Evolutionary conservation across 768 basidiomycete genomes (phyloP).

Genomic region (Boletus fagicola): DNA sequence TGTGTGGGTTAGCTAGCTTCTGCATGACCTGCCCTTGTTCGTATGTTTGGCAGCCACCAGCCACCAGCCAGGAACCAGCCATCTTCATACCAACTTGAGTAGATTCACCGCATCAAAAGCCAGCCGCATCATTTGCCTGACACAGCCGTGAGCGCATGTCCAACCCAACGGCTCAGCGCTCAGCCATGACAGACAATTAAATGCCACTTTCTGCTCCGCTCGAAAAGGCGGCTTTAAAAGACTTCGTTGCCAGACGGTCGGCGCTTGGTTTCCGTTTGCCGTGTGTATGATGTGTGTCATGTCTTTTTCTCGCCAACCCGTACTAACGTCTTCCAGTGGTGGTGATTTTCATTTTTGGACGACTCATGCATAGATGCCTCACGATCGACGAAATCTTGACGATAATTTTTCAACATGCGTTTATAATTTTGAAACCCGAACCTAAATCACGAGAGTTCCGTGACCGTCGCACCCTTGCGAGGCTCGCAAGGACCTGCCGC

Average conservation of each 20-base stretch:
- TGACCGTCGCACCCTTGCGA: slow-evolving; percentile 32
- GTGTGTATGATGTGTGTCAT: slow-evolving; percentile 29
- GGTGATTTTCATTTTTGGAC: slow-evolving; percentile 12
- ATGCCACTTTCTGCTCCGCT: slow-evolving; percentile 21
- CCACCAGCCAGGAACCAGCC: slow-evolving; percentile 23
- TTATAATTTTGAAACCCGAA: slow-evolving; percentile 27
- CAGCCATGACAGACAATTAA: slow-evolving; percentile 2
- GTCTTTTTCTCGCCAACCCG: not conserved
- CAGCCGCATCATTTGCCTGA: slow-evolving; percentile 18
- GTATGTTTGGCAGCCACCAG: slow-evolving; percentile 4
- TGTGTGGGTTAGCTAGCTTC: slow-evolving; percentile 3
- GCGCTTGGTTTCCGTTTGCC: slow-evolving; percentile 14
- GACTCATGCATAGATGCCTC: slow-evolving; percentile 35
- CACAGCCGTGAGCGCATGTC: slow-evolving; percentile 15
- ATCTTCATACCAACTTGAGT: not conserved
- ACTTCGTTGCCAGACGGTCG: not conserved
- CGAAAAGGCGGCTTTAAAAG: slow-evolving; percentile 17
- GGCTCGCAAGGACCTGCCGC: slow-evolving; percentile 32
- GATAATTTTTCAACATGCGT: slow-evolving; percentile 32
- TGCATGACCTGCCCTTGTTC: not conserved
- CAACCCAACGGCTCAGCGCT: not conserved
- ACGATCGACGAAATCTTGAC: slow-evolving; percentile 34
- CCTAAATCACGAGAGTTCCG: slow-evolving; percentile 29
- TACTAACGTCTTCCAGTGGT: slow-evolving; percentile 17
- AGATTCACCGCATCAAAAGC: slow-evolving; percentile 6